Percentiles rank a stretch among this genome's conserved stretches.
Conservation (phyloP, 2,329 filamentous ascomycete genomes). For the Trichoderma citrinoviride region DNA sequence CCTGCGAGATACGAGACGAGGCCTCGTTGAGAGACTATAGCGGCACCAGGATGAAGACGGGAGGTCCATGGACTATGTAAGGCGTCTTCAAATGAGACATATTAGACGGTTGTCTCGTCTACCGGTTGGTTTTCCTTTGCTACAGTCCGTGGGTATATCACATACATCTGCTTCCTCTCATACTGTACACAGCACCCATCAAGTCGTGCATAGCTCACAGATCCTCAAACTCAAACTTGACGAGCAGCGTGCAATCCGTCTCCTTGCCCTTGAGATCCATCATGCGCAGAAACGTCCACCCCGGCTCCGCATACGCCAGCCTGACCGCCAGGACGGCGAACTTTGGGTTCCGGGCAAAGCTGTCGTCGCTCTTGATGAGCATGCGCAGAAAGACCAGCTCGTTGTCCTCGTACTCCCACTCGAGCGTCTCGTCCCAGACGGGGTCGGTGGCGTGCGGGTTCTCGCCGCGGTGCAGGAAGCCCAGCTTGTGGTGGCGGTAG, state of each 20-base stretch:
- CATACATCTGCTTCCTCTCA: neutral
- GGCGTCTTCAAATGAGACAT: neutral
- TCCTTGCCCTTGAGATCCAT: slow-evolving; percentile 63
- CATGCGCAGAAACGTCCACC: slow-evolving; percentile 64
- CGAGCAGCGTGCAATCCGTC: slow-evolving; percentile 60
- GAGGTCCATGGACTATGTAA: neutral
- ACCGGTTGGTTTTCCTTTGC: neutral
- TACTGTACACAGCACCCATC: neutral
- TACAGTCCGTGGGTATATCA: neutral
- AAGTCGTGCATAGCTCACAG: slow-evolving; percentile 23
- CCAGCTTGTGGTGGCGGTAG: slow-evolving; percentile 58
- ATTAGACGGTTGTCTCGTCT: neutral
- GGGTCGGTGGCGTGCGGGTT: slow-evolving; percentile 60
- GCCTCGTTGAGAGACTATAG: neutral
- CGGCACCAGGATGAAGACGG: neutral
- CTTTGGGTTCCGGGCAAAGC: slow-evolving; percentile 60
- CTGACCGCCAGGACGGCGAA: slow-evolving; percentile 61
- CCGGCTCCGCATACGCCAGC: slow-evolving; percentile 52
- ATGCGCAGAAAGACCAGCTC: slow-evolving; percentile 64
- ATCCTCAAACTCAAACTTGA: slow-evolving; percentile 58
- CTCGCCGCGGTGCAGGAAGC: slow-evolving; percentile 55
- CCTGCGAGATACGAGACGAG: too few species aligned
- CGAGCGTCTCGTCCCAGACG: slow-evolving; percentile 62
- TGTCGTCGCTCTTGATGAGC: slow-evolving; percentile 65
- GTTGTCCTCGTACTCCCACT: slow-evolving; percentile 67